Base-by-base conservation (phyloP, 1,139 yeast species). In the Scheffersomyces parashehatae region DNA sequence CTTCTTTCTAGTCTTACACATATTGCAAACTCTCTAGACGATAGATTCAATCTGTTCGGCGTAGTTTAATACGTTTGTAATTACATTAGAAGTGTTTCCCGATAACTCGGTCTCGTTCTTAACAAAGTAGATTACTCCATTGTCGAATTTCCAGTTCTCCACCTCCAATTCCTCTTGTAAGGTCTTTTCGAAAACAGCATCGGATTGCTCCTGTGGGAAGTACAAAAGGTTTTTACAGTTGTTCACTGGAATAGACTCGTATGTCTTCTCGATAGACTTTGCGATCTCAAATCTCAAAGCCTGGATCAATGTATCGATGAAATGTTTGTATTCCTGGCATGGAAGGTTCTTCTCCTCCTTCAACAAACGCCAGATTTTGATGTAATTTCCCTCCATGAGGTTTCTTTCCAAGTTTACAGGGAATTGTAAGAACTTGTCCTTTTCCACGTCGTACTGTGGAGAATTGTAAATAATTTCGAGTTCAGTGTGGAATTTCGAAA, bases 311-410 rank as follows among this genome's bases (percentile, higher is more conserved):
- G 88, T 81, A 39, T 73, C 78, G 43, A 79, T 78, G 61, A 85
- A 85, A 41, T 82, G 77, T 44, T 67, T 67, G 58, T 75, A 83
- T 59, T 85, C 89, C 40, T 75, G 70, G 53, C 83, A 77, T 28
- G 84, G 83, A 51, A 73, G 65, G 47, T 60, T 59, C 13, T 75
- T 65, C 13, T 82, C 82, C 34, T 77, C 76, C 58, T 79, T 73
- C 69, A 85, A 79, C 43, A 88, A 78, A 55, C 83, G 85, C 88
- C 96, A 88, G 43, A 93, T 93, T 67, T 88, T 88, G 64, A 89
- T 95, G 65, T 91, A 93, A 52, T 93, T 87, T 37, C 99, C 99
- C 65, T 93, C 99, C 88, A 93, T 90, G 53, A 93, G 79, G 83
- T 95, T 88, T 54, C 89, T 85, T 64, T 93, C 99, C 54, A 93